Evolutionary conservation across 352 stramenopile species (phyloP), one percentile per base, ranked within the genome.

Genomic region (Saprolegnia parasitica): DNA sequence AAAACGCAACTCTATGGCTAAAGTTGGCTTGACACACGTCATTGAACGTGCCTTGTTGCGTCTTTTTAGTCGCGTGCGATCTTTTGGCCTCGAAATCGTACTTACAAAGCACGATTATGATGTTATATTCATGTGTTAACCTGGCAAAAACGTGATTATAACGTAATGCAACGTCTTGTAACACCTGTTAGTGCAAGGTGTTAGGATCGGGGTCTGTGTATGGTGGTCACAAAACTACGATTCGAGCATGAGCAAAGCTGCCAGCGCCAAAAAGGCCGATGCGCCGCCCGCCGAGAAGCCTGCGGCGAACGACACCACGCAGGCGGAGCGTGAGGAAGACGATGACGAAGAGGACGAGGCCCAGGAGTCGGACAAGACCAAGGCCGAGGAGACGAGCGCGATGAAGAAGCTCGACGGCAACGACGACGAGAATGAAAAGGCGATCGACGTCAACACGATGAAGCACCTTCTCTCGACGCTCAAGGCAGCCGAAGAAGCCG

Each of bases 381-480:
- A 93, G 72, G 83, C 87, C 47, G 87, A 95, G 56, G 84, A 91
- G 73, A 90, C 77, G 72, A 89, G 58, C 54, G 87, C 87, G 29
- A 86, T 95, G 74, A 78, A 93, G 62, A 95, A 91, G 71, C 81
- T 95, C 66, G 24, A 70, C 18, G 63, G 11, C 8, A 92, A 83
- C 49, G 87, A 95, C 71, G 76, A 86, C 35, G 85, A 91, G 47
- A 85, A 92, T 75, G 86, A 95, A 75, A 93, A 91, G 72, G 79
- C 90, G 61, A 89, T 95, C 81, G 87, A 95, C 79, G 84, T 88
- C 56, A 88, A 93, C 81, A 92, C 91, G 77, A 91, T 94, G 84
- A 92, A 91, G 72, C 64, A 86, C 65, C 84, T 86, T 32, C 91
- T 95, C 68, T 73, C 83, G 68, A 77, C 81, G 56, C 72, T 95